Conservation (phyloP, 495 filamentous ascomycete genomes). For the Penicillium parvum region DNA sequence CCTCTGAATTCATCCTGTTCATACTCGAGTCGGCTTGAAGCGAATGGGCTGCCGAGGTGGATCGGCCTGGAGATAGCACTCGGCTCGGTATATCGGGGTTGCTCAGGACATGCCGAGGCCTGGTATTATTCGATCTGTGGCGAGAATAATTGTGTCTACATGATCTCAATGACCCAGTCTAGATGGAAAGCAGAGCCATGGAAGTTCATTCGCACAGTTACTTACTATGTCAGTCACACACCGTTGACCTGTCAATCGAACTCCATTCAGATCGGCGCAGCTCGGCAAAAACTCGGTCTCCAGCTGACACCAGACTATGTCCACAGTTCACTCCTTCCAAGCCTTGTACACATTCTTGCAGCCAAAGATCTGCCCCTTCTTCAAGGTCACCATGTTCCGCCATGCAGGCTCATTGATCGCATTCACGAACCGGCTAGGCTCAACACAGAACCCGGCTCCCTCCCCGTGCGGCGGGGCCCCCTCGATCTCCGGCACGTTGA, state of each 20-base stretch:
- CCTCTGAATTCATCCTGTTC: no score
- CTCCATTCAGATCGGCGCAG: neutral
- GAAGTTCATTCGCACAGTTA: no score
- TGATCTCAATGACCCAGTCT: no score
- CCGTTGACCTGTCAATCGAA: neutral
- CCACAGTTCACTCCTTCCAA: slow-evolving; percentile 67
- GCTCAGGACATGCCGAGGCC: neutral
- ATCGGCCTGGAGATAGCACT: neutral
- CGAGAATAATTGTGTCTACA: no score
- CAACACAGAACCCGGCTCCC: slow-evolving; percentile 79
- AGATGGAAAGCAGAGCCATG: no score
- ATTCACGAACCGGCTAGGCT: slow-evolving; percentile 88
- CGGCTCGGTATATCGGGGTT: neutral
- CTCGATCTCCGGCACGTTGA: slow-evolving; percentile 68
- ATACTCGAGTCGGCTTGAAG: no score
- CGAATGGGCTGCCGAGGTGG: neutral
- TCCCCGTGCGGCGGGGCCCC: slow-evolving; percentile 57
- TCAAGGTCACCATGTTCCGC: slow-evolving; percentile 69
- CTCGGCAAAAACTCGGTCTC: neutral
- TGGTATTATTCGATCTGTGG: neutral
- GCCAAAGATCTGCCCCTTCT: slow-evolving; percentile 76
- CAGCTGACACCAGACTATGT: no score
- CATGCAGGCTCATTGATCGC: slow-evolving; percentile 76
- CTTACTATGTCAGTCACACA: no score
- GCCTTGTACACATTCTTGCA: slow-evolving; percentile 72